Percentiles rank a stretch among this genome's conserved stretches.
These are phyloP conservation scores for Epithele typhae DNA, from an alignment of 768 basidiomycete species.

Conservation along the genomic window DNA sequence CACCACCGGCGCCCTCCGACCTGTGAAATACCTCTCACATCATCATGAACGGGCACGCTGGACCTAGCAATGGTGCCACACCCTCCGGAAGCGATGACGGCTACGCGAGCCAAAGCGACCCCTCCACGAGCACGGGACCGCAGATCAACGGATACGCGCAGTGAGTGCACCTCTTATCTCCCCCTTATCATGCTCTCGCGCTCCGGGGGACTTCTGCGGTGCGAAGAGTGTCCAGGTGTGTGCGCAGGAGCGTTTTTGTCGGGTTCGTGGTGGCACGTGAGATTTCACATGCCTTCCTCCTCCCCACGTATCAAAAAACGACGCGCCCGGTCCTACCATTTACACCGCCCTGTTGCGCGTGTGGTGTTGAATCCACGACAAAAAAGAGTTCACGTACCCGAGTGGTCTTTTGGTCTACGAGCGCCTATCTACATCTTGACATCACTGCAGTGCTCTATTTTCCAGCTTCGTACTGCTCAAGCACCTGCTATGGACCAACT, in stretches of 20 bases:
- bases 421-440: too few relatives aligned
- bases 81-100: slow-evolving; percentile 16
- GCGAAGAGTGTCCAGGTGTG: not conserved
- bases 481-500: too few relatives aligned
- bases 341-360: not conserved
- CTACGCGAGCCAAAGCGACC: slow-evolving; percentile 31
- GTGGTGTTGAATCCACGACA: not conserved
- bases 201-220: not conserved
- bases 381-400: too few relatives aligned
- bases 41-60: slow-evolving; percentile 47
- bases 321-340: not conserved
- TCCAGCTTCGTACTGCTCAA: too few relatives aligned
- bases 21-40: too few relatives aligned
- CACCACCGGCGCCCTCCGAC: too few relatives aligned
- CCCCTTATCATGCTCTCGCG: not conserved
- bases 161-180: slow-evolving; percentile 41
- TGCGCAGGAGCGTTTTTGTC: too few relatives aligned
- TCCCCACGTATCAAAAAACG: not conserved
- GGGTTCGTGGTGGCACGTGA: not conserved
- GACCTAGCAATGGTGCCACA: slow-evolving; percentile 43
- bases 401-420: too few relatives aligned
- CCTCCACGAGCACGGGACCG: slow-evolving; percentile 24
- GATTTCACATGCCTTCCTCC: not conserved
- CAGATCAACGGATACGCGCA: slow-evolving; percentile 50
- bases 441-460: too few relatives aligned